A percentile compares a stretch with the other conserved stretches of the same genome.
Conservation (phyloP, 2,329 filamentous ascomycete species). For the Phialophora chinensis region DNA sequence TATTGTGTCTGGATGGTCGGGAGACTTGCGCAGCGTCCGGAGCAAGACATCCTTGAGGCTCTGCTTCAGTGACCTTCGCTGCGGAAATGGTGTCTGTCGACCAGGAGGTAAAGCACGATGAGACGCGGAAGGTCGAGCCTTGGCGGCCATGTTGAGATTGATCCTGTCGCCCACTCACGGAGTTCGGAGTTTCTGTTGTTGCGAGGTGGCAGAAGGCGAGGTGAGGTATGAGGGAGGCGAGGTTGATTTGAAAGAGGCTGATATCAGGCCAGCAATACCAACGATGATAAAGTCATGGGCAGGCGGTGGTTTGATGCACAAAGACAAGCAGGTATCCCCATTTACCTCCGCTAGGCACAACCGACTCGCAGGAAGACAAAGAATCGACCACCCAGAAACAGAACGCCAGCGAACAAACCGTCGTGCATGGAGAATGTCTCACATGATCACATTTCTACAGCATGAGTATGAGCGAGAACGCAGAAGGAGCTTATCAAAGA, state of each 20-base stretch:
- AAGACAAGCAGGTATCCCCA: constrained; percentile 15
- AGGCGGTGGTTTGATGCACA: constrained; percentile 3
- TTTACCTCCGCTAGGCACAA: constrained; percentile 1
- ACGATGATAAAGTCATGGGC: constrained; percentile 5
- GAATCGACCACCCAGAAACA: constrained; percentile 21
- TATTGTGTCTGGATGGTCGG: constrained; percentile 25
- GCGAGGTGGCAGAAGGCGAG: neutral
- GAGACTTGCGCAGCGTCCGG: constrained; percentile 26
- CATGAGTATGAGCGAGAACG: neutral
- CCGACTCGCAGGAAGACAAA: constrained; percentile 8
- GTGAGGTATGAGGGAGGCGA: neutral
- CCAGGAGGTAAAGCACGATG: neutral
- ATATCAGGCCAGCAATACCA: neutral
- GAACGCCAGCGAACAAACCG: constrained; percentile 20
- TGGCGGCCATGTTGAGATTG: constrained; percentile 26
- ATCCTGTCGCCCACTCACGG: neutral
- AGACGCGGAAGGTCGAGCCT: constrained; percentile 21
- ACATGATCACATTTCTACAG: constrained; percentile 12
- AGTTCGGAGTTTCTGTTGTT: constrained; percentile 12
- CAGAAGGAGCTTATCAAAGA: neutral
- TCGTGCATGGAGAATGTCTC: constrained; percentile 11
- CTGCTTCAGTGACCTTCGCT: constrained; percentile 36
- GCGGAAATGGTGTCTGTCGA: constrained; percentile 11
- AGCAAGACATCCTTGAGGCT: constrained; percentile 38
- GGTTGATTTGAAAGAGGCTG: neutral